Conservation (phyloP, 345 rosid genomes). For the Eucalyptus curtisii region DNA sequence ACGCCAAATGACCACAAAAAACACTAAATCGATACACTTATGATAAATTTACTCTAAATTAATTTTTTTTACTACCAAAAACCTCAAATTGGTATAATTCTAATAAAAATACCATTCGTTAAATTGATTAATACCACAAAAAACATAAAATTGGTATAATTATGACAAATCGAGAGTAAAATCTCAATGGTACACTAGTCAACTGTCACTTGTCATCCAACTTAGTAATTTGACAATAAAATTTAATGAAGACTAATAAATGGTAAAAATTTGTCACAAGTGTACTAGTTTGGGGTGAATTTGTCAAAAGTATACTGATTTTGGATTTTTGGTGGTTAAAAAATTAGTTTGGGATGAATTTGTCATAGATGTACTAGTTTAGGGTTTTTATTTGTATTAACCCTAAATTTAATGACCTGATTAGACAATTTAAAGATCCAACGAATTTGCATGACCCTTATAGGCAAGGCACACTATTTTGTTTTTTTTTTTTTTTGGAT, state of each 20-base stretch:
- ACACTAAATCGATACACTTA: accelerated
- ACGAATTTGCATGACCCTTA: not conserved
- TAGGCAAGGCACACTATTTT: not conserved
- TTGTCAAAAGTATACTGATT: accelerated
- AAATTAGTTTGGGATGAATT: no score
- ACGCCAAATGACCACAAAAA: no score
- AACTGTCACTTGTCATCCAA: accelerated
- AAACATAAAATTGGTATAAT: accelerated
- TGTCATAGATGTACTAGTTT: accelerated
- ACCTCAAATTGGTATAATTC: no score
- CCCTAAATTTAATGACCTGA: not conserved
- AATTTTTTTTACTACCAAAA: accelerated
- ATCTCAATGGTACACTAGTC: accelerated
- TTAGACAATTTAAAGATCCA: not conserved
- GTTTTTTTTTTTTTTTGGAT: no score
- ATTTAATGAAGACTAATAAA: no score
- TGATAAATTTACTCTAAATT: accelerated
- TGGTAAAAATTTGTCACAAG: no score
- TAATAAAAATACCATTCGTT: accelerated
- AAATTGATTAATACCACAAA: no score
- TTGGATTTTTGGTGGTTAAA: accelerated
- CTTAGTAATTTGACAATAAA: no score
- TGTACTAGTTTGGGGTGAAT: accelerated
- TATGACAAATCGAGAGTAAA: no score
- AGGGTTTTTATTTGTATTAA: no score